Conservation (phyloP, 106 monocot genomes). For the Xerophyta viscosa region DNA sequence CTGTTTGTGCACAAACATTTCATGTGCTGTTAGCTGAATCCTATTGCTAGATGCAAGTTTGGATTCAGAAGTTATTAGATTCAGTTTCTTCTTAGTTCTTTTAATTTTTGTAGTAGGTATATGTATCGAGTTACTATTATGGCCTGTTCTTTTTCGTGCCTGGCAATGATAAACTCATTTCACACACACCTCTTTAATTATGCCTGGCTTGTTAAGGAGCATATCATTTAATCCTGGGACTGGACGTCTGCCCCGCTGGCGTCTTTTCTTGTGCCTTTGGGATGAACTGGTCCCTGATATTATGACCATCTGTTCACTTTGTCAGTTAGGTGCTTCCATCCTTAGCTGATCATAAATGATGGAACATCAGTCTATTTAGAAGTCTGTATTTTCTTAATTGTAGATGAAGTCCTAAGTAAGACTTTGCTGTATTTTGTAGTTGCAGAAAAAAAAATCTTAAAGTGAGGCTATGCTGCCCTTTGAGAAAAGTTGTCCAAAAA, state of each 20-base stretch:
- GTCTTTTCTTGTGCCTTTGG: slow-evolving; percentile 3
- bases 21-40: neutral
- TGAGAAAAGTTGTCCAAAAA: no score
- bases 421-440: no score
- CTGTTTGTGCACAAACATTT: neutral
- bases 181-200: no score
- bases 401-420: no score
- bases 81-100: neutral
- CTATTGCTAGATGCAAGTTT: neutral
- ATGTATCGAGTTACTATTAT: no score
- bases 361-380: neutral
- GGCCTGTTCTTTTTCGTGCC: neutral
- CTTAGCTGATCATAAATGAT: slow-evolving; percentile 18
- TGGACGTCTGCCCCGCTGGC: slow-evolving; percentile 6
- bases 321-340: slow-evolving; percentile 6
- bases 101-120: no score
- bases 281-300: slow-evolving; percentile 15
- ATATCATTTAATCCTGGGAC: neutral
- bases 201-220: no score
- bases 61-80: neutral
- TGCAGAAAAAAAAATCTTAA: no score
- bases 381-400: neutral
- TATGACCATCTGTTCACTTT: slow-evolving; percentile 18
- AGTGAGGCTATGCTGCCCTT: no score
- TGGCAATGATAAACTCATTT: no score